These are phyloP conservation scores for Microcos paniculata DNA, from an alignment of 345 rosid genomes.

Conservation along the genomic window DNA sequence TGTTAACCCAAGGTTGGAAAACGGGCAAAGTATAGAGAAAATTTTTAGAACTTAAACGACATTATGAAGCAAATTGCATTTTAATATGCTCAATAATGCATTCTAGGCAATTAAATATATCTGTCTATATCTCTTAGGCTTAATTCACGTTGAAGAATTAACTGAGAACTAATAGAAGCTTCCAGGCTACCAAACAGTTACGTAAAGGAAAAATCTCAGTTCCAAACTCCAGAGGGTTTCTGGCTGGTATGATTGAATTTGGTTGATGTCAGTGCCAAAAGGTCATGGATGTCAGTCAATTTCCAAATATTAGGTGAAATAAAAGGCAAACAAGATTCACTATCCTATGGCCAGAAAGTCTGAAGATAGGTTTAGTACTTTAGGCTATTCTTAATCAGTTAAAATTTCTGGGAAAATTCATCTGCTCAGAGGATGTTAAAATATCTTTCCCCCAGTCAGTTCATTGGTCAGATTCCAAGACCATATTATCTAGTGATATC, in stretches of 20 bases:
- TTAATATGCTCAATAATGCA: not conserved
- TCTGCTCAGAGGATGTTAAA: not conserved
- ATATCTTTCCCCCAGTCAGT: not conserved
- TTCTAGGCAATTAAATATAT: not conserved
- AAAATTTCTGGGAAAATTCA: not conserved
- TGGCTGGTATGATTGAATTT: not conserved
- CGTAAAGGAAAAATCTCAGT: not conserved
- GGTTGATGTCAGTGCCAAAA: not conserved
- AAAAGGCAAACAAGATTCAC: not conserved
- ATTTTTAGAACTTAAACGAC: not conserved
- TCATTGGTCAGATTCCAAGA: not conserved
- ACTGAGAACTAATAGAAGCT: not conserved
- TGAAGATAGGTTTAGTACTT: not conserved
- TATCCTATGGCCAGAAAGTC: not conserved
- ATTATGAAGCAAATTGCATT: not conserved
- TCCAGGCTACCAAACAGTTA: not conserved
- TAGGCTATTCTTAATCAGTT: not conserved
- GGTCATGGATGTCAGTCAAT: not conserved
- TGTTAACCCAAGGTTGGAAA: not conserved
- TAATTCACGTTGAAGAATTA: not conserved
- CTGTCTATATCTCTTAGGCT: not conserved
- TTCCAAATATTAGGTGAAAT: not conserved
- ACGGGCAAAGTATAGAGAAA: not conserved
- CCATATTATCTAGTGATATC: not conserved
- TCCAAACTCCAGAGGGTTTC: not conserved